Evolutionary conservation across 495 filamentous ascomycete genomes (phyloP), one percentile per base, ranked within the genome.

Genomic region (Filosporella fistucella): DNA sequence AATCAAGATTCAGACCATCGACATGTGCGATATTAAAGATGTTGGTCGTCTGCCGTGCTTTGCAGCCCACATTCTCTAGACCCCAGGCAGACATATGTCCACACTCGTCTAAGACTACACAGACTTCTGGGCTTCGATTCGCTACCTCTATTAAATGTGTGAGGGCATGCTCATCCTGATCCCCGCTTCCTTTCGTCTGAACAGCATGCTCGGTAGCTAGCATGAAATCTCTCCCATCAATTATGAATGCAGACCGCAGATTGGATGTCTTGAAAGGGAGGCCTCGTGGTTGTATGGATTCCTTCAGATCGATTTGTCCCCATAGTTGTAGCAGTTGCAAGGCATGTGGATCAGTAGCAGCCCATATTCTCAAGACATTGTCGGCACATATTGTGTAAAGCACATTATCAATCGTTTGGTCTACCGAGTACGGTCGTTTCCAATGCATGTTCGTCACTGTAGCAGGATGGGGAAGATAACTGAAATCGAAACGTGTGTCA

Each of bases 41-140:
- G 60, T 85, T 82, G 30, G 81, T 74, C 2, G 76, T 74, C 51
- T 82, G 78, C 52, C 74, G 78, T 24, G 69, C 66, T 54, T 88
- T 93, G 56, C 78, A 82, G 14, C 89, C 88, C 20, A 96, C 76
- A 59, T 91, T 89, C 63, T 97, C 91, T 45, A 99, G 61, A 1
- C 88, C 94, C 91, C 91, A 96, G 0, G 91, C 93, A 37, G 87
- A 89, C 88, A 97, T 89, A 55, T 84, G 79, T 4, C 93, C 93
- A 29, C 76, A 70, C 16, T 85, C 83, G 65, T 99, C 91, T 42
- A 95, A 71, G 2, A 91, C 81, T 13, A 96, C 72, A 54, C 88
- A 90, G 2, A 97, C 78, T 56, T 99, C 94, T 0, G 91, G 94
- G 40, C 74, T 84, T 21, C 82, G 81, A 44, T 89, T 91, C 5